Conservation (phyloP, 2,329 filamentous ascomycete species). For the Cadophora malorum region DNA sequence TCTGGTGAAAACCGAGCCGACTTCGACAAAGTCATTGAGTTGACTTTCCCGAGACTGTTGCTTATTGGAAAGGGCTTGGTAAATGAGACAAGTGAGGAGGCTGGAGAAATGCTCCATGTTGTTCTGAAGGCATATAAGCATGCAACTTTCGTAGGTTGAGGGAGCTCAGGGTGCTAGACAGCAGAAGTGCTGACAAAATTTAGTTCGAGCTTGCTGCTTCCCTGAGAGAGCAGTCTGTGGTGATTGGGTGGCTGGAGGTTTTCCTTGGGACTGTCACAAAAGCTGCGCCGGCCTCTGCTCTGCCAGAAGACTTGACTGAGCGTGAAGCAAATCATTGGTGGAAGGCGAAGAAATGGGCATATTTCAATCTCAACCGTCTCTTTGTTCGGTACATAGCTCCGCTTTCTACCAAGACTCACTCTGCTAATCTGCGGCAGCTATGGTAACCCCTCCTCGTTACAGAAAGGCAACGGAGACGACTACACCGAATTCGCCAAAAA, state of each 20-base stretch:
- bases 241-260: conserved; percentile 94
- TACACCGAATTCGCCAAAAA: conserved; percentile 85
- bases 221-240: conserved; percentile 79
- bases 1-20: conserved; percentile 78
- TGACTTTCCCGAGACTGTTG: conserved; percentile 87
- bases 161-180: conserved; percentile 30
- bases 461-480: conserved; percentile 76
- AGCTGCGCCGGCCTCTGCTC: conserved; percentile 76
- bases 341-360: conserved; percentile 99
- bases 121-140: conserved; percentile 98
- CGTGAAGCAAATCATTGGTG: conserved; percentile 97
- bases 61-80: conserved; percentile 88
- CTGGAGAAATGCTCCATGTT: conserved; percentile 94
- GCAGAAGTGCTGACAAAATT: conserved; percentile 44
- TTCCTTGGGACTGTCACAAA: conserved; percentile 93
- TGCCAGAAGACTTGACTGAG: conserved; percentile 81
- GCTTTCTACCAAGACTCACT: neutral
- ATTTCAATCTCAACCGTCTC: conserved; percentile 94
- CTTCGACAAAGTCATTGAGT: conserved; percentile 93
- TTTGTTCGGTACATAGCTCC: conserved; percentile 76
- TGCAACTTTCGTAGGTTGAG: conserved; percentile 82
- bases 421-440: conserved; percentile 63
- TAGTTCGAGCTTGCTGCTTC: conserved; percentile 85
- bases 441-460: conserved; percentile 80
- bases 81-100: conserved; percentile 90